Evolutionary conservation across 192 early-diverging fungal genomes (phyloP), one percentile per base, ranked within the genome.

Genomic region (Phycomyces blakesleeanus): DNA sequence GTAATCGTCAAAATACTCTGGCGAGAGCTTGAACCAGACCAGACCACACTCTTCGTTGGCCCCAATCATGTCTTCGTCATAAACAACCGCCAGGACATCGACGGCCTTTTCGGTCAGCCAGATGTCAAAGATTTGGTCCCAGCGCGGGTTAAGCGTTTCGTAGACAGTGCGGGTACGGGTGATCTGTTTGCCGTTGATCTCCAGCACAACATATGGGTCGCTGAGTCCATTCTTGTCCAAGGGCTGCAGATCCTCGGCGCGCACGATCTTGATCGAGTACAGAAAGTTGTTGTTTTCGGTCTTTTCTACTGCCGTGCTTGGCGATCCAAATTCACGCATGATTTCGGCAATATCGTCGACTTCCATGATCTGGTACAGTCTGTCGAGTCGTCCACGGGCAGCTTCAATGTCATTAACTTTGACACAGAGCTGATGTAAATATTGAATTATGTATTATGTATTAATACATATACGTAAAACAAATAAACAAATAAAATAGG

Each of bases 81-180:
- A 78, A 11, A 87, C 76, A 16, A 75, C 57, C 0, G 71, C 72
- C 0, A 73, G 18, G n/a, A 81, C 55, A 20, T 83, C 76, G 0
- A 66, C 68, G 1, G 73, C 72, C 38, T 78, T 64, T 29, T 83
- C 74, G 25, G 27, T 55, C 18, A 90, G 57, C 10, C 80, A 78
- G 41, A 86, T 73, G 57, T 93, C 86, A 69, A 88, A 89, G 16
- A 80, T 76, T 65, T 93, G 81, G 57, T 93, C 87, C 91, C 91
- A 93, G 29, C 88, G 79, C 18, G 89, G 89, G 57, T 91, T 90
- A 15, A 84, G 73, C 3, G 87, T 85, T 41, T 85, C 84, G 61
- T 83, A 85, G 56, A 86, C 63, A 16, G 85, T 78, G 57, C 77
- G 67, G 59, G 87, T 78, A 69, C 83, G 69, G 57, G 72, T 71